A percentile compares a stretch with the other conserved stretches of the same genome.
Conservation (phyloP, 2,329 filamentous ascomycete genomes). For the Aspergillus sp. region DNA sequence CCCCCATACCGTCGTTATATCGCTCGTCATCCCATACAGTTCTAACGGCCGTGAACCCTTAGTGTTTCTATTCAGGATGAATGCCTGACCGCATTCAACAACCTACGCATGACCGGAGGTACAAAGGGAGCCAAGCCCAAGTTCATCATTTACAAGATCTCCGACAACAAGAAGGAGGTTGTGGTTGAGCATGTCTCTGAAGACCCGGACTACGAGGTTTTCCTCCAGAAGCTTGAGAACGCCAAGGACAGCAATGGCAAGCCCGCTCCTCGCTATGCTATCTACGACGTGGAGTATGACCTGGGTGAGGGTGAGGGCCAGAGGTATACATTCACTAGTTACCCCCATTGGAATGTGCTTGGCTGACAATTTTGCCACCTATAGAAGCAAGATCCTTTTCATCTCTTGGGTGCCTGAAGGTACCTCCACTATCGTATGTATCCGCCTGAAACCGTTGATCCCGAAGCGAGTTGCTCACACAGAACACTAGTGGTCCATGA, state of each 20-base stretch:
- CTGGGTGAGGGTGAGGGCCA: slow-evolving; percentile 49
- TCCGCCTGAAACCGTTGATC: neutral
- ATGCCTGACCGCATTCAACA: slow-evolving; percentile 48
- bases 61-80: slow-evolving; percentile 50
- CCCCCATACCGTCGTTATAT: neutral
- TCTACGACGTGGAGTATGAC: slow-evolving; percentile 53
- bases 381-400: slow-evolving; percentile 53
- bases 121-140: slow-evolving; percentile 37
- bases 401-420: slow-evolving; percentile 49
- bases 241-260: slow-evolving; percentile 45
- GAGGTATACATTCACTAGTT: slow-evolving; percentile 32
- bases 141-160: slow-evolving; percentile 54
- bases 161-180: slow-evolving; percentile 51
- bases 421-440: slow-evolving; percentile 41
- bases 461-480: slow-evolving; percentile 16
- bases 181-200: slow-evolving; percentile 48
- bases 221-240: slow-evolving; percentile 46
- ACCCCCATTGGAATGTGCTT: neutral
- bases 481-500: slow-evolving; percentile 45
- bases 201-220: slow-evolving; percentile 49
- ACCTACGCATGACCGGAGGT: slow-evolving; percentile 47
- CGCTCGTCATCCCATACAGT: neutral
- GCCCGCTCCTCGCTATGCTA: slow-evolving; percentile 49
- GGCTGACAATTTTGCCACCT: slow-evolving; percentile 18
- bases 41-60: slow-evolving; percentile 21